Evolutionary conservation across 2,329 filamentous ascomycete genomes (phyloP).

Genomic region (Polychaeton citri): DNA sequence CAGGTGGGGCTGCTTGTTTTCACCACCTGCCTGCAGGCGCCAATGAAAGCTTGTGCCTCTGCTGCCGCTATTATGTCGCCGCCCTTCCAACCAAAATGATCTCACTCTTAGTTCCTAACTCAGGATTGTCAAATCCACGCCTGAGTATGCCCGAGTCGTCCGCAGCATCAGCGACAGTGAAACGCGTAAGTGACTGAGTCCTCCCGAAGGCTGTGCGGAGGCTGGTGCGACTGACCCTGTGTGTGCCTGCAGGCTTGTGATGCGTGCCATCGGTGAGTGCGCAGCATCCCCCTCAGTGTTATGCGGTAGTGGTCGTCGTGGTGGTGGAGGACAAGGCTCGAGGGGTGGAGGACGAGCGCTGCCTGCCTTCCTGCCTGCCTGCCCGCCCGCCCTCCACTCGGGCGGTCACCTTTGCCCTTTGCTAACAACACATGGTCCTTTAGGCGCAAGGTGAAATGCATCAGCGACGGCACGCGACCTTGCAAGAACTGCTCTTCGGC

Average conservation of each 20-base stretch:
- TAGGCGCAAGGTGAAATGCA: slow-evolving; percentile 37
- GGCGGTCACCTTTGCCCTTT: too few relatives aligned
- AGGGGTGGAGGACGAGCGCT: too few relatives aligned
- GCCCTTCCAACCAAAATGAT: neutral
- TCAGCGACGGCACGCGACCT: slow-evolving; percentile 36
- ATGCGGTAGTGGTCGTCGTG: too few relatives aligned
- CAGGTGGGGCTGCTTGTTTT: too few relatives aligned
- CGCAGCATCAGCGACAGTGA: neutral
- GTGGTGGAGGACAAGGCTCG: too few relatives aligned
- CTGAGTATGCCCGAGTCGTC: neutral
- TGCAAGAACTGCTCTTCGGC: slow-evolving; percentile 50
- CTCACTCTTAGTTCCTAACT: neutral
- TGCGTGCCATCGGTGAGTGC: slow-evolving; percentile 24
- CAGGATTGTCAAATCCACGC: neutral
- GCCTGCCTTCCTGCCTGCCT: too few relatives aligned
- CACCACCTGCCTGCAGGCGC: neutral
- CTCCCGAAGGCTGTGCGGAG: too few relatives aligned
- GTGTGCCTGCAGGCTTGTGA: slow-evolving; percentile 17
- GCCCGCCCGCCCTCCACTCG: too few relatives aligned
- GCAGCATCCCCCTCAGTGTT: too few relatives aligned
- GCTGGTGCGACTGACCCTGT: too few relatives aligned
- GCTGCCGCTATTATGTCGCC: neutral
- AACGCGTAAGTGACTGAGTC: neutral
- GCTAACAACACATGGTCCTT: too few relatives aligned
- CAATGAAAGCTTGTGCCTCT: neutral